These are phyloP conservation scores for Plasmodium ovale DNA, from an alignment of 169 alveolate genomes.

Conservation along the genomic window DNA sequence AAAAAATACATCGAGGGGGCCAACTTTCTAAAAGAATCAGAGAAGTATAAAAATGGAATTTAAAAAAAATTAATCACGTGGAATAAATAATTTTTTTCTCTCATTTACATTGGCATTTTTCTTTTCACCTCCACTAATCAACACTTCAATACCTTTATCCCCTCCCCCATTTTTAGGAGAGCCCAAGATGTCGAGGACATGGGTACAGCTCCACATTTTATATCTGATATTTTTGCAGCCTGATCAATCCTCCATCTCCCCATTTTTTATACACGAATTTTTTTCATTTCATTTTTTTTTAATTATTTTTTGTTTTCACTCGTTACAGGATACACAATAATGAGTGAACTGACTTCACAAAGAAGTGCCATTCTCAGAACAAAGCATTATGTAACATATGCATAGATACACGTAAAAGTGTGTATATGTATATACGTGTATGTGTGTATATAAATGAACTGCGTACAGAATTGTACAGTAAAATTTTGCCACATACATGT, in stretches of 20 bases:
- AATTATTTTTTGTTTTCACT: background rate
- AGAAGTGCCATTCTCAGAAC: conserved; percentile 58
- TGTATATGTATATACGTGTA: no score
- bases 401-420: background rate
- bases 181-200: conserved; percentile 76
- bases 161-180: conserved; percentile 40
- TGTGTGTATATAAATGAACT: no score
- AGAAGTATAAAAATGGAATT: conserved; percentile 27
- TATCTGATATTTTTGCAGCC: background rate
- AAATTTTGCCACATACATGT: no score
- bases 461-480: no score
- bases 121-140: background rate
- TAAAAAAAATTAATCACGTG: no score
- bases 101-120: background rate
- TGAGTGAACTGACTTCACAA: conserved; percentile 65
- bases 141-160: background rate
- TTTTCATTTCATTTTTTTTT: background rate
- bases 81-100: background rate
- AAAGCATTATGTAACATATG: conserved; percentile 33
- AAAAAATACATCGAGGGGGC: conserved; percentile 62
- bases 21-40: conserved; percentile 48
- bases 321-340: conserved; percentile 62
- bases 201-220: conserved; percentile 14
- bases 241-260: background rate
- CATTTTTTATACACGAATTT: background rate